A percentile compares a stretch with the other conserved stretches of the same genome.
These are phyloP conservation scores for Botrytis elliptica DNA, from an alignment of 2,329 filamentous ascomycete genomes.

Conservation along the genomic window DNA sequence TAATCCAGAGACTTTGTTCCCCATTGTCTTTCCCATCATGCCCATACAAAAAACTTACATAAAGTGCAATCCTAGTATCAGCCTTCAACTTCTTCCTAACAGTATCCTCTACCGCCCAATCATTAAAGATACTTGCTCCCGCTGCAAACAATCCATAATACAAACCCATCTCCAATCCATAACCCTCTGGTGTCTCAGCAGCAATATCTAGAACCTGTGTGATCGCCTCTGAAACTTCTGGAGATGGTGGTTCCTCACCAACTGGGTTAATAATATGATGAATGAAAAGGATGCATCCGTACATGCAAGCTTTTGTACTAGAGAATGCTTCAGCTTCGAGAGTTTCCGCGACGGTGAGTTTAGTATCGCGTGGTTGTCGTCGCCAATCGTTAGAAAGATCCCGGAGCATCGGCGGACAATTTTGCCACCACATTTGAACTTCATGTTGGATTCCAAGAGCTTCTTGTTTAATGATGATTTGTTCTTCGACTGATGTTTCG, in stretches of 20 bases:
- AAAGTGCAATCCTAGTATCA: constrained; percentile 35
- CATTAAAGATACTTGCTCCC: constrained; percentile 35
- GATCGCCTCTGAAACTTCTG: constrained; percentile 33
- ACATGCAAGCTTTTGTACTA: constrained; percentile 35
- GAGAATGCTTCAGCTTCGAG: constrained; percentile 37
- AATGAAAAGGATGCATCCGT: constrained; percentile 36
- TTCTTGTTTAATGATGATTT: constrained; percentile 25
- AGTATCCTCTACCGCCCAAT: constrained; percentile 32
- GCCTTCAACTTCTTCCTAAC: constrained; percentile 34
- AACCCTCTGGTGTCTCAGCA: constrained; percentile 35
- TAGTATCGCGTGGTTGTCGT: constrained; percentile 29
- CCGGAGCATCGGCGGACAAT: constrained; percentile 30
- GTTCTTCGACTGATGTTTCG: constrained; percentile 24
- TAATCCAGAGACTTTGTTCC: background rate
- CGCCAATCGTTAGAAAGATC: constrained; percentile 37
- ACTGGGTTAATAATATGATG: constrained; percentile 36
- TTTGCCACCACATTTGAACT: constrained; percentile 34
- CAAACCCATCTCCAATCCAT: constrained; percentile 38
- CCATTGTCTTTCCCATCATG: background rate
- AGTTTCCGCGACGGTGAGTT: constrained; percentile 35
- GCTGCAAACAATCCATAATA: constrained; percentile 39
- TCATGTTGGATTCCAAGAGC: constrained; percentile 28
- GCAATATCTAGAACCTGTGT: constrained; percentile 35
- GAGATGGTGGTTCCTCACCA: constrained; percentile 26
- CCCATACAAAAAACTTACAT: constrained; percentile 29